Evolutionary conservation across 805 yeast genomes (phyloP), one percentile per base, ranked within the genome.

Genomic region (Candida palmyrensis): DNA sequence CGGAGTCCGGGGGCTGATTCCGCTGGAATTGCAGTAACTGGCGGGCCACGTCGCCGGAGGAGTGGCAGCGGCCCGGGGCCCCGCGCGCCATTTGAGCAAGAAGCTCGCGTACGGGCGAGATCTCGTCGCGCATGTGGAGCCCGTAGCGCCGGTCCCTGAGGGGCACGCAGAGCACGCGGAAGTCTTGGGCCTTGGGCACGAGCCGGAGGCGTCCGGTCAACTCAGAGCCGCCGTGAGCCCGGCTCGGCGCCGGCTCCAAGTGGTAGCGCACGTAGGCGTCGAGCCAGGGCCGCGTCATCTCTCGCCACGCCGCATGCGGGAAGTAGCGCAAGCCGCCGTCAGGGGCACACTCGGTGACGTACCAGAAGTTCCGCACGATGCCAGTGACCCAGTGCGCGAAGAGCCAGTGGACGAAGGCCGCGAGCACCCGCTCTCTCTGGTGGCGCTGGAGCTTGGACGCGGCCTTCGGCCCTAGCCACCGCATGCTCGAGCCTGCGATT

Each of bases 121-220:
- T 49, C 8, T 59, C 54, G 10, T 58, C 53, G 17, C 56, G 60
- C 3, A 59, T 42, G 40, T 65, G 63, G 2, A 48, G 39, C 37
- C 39, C 58, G 30, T 21, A 37, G 30, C 5, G 28, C 5, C 40
- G 12, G 14, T 24, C 7, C 16, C 41, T 39, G 3, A 51, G 47
- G 0, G 90, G 87, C 10, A 72, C 62, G 21, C 79, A 73, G 12
- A 83, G 66, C 11, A 78, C 62, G 44, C 92, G 56, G 38, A 82
- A 79, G 27, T 73, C 82, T 4, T 57, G 51, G 27, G 55, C 52
- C 48, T 84, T 84, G 0, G 94, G 94, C 21, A 80, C 52, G 1
- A 80, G 35, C 32, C 82, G 59, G 14, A 73, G 36, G 3, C 44
- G 53, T 3, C 79, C 79, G 38, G 61, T 47, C 19, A 50, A 47